These are phyloP conservation scores for Fraxinus ornus DNA, from an alignment of 305 asterid genomes.

Conservation along the genomic window DNA sequence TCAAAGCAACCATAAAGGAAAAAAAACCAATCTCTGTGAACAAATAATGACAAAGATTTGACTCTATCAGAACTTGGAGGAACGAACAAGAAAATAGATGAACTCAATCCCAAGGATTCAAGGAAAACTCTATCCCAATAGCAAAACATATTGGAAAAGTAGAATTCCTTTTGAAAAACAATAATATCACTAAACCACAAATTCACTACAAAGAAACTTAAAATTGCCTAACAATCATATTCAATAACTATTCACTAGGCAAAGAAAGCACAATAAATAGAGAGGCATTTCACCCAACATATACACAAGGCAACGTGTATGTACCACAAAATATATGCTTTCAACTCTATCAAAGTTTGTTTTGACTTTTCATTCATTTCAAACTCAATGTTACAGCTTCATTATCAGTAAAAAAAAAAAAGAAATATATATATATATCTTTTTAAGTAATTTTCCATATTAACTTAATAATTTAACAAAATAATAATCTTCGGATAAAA, in stretches of 20 bases:
- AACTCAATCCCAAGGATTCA: not conserved
- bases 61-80: not conserved
- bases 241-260: not conserved
- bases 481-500: not conserved
- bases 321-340: not conserved
- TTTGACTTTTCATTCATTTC: not conserved
- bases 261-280: not conserved
- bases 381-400: not conserved
- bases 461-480: not conserved
- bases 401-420: not conserved
- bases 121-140: not conserved
- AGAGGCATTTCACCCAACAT: not conserved
- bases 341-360: not conserved
- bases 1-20: too few species aligned
- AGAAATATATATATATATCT: too few species aligned
- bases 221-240: not conserved
- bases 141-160: not conserved
- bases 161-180: not conserved
- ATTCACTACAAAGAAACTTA: not conserved
- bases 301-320: not conserved
- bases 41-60: not conserved
- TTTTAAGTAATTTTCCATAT: not conserved
- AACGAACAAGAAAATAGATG: not conserved
- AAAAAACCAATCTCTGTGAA: not conserved
- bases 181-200: not conserved